Percentiles rank a stretch among this genome's conserved stretches.
These are phyloP conservation scores for Candida freyschussii DNA, from an alignment of 1,139 yeast species.

Conservation along the genomic window DNA sequence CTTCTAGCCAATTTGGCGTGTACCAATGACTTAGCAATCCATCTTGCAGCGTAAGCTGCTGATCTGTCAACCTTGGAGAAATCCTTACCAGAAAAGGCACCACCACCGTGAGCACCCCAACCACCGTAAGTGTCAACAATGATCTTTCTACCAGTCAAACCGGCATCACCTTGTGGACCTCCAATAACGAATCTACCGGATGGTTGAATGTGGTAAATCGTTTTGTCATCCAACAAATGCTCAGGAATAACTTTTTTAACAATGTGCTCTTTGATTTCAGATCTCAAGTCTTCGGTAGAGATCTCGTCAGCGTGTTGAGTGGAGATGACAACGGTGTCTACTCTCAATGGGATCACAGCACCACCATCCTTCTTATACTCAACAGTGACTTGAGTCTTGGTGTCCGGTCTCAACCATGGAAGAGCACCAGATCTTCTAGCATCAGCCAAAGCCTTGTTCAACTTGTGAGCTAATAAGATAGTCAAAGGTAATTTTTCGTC, in stretches of 20 bases:
- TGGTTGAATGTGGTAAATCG: conserved; percentile 97
- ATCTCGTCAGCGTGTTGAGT: conserved; percentile 97
- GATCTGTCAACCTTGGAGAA: conserved; percentile 99
- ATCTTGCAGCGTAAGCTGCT: conserved; percentile 99
- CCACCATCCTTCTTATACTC: conserved; percentile 94
- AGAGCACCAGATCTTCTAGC: conserved; percentile 96
- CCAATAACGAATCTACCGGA: conserved; percentile 99
- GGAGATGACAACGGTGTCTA: conserved; percentile 95
- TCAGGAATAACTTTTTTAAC: conserved; percentile 91
- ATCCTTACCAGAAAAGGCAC: conserved; percentile 99
- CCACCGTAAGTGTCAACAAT: conserved; percentile 99
- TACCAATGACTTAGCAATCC: conserved; percentile 99
- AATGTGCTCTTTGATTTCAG: conserved; percentile 70
- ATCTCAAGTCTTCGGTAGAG: conserved; percentile 86
- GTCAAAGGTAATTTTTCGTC: conserved; percentile 97
- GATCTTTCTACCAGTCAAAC: conserved; percentile 98
- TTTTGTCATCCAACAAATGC: conserved; percentile 85
- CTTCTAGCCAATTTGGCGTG: conserved; percentile 94
- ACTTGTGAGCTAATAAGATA: conserved; percentile 87
- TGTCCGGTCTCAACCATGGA: conserved; percentile 98
- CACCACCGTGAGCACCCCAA: conserved; percentile 99
- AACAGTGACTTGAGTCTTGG: conserved; percentile 98
- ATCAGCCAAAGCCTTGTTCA: conserved; percentile 93
- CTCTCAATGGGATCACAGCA: conserved; percentile 92
- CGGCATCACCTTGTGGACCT: conserved; percentile 99